phyloP scores from a whole-genome alignment of 768 basidiomycete genomes.

The Pilatotrama ljubarskyi region DNA sequence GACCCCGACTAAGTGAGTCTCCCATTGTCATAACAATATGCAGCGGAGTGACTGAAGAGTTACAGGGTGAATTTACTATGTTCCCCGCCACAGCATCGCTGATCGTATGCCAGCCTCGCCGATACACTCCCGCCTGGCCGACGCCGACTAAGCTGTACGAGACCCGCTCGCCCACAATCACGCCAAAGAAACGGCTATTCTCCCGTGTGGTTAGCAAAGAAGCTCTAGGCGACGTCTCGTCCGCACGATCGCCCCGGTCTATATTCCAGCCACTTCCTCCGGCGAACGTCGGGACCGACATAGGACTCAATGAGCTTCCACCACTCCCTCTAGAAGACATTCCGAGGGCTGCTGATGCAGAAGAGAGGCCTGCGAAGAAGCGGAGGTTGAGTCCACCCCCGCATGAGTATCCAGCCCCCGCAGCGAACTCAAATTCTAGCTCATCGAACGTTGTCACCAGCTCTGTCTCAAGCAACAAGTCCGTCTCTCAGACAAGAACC shows the following conservation, averaged over 20 bases:
- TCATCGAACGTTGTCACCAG: not conserved
- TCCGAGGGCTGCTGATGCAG: not conserved
- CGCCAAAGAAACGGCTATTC: constrained; percentile 4
- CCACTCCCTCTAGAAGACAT: not conserved
- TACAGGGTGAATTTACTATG: too few relatives aligned
- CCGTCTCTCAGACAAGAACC: not conserved
- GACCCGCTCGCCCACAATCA: not conserved
- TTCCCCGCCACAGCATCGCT: too few relatives aligned
- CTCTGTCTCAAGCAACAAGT: not conserved
- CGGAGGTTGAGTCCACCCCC: constrained; percentile 4
- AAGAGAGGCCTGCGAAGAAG: constrained; percentile 12
- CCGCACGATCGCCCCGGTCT: not conserved
- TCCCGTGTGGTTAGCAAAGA: not conserved
- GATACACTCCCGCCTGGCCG: not conserved
- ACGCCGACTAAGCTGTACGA: not conserved
- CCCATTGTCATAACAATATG: not conserved
- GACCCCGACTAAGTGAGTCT: constrained; percentile 14
- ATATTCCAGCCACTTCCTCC: constrained; percentile 6
- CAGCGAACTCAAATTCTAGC: not conserved
- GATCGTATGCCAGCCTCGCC: not conserved
- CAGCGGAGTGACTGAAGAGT: not conserved
- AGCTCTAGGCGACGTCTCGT: not conserved
- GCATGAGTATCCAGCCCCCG: not conserved
- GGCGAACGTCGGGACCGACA: not conserved
- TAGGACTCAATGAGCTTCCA: not conserved